Percentiles rank a stretch among this genome's conserved stretches.
Evolutionary conservation across 371 early-diverging fungal species (phyloP).

Genomic region (Chytridium lagenaria): DNA sequence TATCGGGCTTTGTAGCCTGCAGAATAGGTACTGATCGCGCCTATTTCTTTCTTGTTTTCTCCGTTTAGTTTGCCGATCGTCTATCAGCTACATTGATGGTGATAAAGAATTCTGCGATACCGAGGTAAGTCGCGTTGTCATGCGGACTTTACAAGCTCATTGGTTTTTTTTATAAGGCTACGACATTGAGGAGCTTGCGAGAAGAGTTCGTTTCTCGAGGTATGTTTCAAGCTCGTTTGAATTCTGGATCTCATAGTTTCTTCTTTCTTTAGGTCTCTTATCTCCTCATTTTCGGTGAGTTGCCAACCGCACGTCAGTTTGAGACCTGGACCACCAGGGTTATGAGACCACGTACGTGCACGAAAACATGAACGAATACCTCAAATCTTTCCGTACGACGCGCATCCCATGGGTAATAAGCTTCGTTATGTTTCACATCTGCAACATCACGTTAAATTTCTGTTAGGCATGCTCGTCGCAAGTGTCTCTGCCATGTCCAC

Average conservation of each 20-base stretch:
- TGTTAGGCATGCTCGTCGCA: constrained; percentile 33
- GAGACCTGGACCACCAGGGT: constrained; percentile 50
- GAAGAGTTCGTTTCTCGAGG: constrained; percentile 49
- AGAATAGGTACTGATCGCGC: no score
- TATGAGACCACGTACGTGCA: constrained; percentile 66
- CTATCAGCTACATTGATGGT: constrained; percentile 71
- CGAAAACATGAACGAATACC: constrained; percentile 55
- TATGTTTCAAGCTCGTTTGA: background rate
- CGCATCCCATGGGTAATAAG: constrained; percentile 69
- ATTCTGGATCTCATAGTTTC: no score
- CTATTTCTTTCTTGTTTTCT: background rate
- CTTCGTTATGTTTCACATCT: background rate
- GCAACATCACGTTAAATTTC: background rate
- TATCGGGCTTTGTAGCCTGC: no score
- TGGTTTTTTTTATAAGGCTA: constrained; percentile 55
- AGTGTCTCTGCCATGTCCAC: constrained; percentile 60
- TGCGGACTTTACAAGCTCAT: background rate
- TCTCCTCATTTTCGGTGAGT: constrained; percentile 52
- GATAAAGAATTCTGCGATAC: constrained; percentile 58
- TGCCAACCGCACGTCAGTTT: constrained; percentile 49
- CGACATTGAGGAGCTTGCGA: constrained; percentile 54
- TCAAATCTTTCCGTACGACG: constrained; percentile 59
- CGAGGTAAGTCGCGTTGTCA: background rate
- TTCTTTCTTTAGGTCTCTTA: constrained; percentile 48
- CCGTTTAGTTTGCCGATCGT: constrained; percentile 47